Percentiles rank a stretch among this genome's conserved stretches.
These are phyloP conservation scores for Podospora comata DNA, from an alignment of 495 filamentous ascomycete genomes.

Conservation along the genomic window DNA sequence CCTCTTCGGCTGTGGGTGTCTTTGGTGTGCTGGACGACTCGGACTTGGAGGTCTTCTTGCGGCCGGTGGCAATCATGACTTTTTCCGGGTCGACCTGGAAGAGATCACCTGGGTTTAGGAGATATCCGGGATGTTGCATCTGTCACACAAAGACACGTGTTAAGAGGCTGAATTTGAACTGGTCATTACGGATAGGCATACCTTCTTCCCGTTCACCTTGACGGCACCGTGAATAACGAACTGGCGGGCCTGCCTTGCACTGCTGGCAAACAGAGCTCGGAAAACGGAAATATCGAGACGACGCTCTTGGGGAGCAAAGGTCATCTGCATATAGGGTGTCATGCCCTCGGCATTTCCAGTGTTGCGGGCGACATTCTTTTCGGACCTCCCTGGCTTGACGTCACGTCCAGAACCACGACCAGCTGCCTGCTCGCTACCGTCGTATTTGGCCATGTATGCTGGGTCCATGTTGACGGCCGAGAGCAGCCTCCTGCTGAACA, in stretches of 20 bases:
- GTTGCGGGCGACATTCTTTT: not conserved
- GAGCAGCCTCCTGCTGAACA: slow-evolving; percentile 75
- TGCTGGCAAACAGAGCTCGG: slow-evolving; percentile 89
- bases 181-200: slow-evolving; percentile 35
- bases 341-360: not conserved
- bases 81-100: slow-evolving; percentile 90
- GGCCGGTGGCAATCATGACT: slow-evolving; percentile 83
- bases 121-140: slow-evolving; percentile 92
- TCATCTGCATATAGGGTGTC: slow-evolving; percentile 90
- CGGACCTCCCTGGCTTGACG: not conserved
- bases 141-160: slow-evolving; percentile 31
- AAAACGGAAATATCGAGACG: slow-evolving; percentile 89
- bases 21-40: not conserved
- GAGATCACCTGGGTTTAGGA: slow-evolving; percentile 95
- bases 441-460: slow-evolving; percentile 65
- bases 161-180: not conserved
- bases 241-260: slow-evolving; percentile 88
- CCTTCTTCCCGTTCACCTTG: slow-evolving; percentile 94
- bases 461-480: slow-evolving; percentile 84
- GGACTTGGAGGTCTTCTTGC: slow-evolving; percentile 21
- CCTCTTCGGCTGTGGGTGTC: slow-evolving; percentile 20
- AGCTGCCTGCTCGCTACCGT: slow-evolving; percentile 75
- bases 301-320: slow-evolving; percentile 84
- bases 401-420: slow-evolving; percentile 72
- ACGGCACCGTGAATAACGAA: slow-evolving; percentile 91